Conservation (phyloP, 2,329 filamentous ascomycete species). For the Pseudocercospora eumusae region DNA sequence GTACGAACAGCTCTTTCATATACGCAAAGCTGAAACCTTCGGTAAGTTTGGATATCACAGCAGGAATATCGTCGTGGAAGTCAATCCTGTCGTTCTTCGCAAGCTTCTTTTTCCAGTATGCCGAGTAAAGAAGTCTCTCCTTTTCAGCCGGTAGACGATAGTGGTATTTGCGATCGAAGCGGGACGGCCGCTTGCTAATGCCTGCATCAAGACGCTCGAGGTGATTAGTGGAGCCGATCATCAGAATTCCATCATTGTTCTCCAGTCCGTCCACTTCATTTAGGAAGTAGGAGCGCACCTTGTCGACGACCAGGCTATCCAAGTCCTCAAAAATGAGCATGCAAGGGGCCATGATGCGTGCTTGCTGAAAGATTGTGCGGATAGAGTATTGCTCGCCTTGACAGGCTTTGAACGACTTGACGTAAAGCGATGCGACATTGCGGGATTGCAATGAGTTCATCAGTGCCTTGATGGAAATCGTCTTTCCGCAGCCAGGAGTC, state of each 20-base stretch:
- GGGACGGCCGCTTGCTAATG: constrained; percentile 61
- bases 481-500: constrained; percentile 50
- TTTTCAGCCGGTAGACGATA: constrained; percentile 54
- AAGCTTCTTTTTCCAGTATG: constrained; percentile 64
- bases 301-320: constrained; percentile 64
- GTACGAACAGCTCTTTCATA: constrained; percentile 68
- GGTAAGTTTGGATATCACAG: constrained; percentile 60
- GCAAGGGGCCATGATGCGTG: constrained; percentile 64
- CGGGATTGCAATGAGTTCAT: constrained; percentile 45
- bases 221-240: constrained; percentile 49
- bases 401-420: constrained; percentile 44
- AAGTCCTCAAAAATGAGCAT: constrained; percentile 72
- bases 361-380: constrained; percentile 58
- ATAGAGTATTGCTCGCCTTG: constrained; percentile 49
- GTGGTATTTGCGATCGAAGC: constrained; percentile 67
- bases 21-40: constrained; percentile 67
- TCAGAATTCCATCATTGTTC: constrained; percentile 69
- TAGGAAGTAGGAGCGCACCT: constrained; percentile 66
- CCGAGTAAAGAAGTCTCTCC: constrained; percentile 61
- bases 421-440: constrained; percentile 44
- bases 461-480: constrained; percentile 46
- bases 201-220: constrained; percentile 67
- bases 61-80: constrained; percentile 37
- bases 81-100: constrained; percentile 57
- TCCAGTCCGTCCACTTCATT: constrained; percentile 71